phyloP scores from a whole-genome alignment of 768 basidiomycete genomes.

The Boletus sp. region DNA sequence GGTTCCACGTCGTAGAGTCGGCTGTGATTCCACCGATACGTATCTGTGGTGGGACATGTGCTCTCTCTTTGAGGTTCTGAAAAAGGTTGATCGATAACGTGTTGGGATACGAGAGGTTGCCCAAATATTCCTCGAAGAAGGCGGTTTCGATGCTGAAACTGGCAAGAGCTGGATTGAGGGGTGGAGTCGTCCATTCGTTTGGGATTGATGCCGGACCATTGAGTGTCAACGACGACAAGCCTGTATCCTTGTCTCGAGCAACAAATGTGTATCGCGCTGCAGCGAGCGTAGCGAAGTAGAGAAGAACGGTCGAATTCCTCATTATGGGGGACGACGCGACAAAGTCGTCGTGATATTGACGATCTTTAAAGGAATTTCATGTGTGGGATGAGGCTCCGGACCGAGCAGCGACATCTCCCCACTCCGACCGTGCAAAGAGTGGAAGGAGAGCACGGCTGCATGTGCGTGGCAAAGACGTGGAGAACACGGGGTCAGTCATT shows the following conservation, averaged over 20 bases:
- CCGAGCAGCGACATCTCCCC: not conserved
- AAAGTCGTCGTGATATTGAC: not conserved
- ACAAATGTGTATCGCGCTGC: constrained; percentile 11
- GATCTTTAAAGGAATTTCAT: not conserved
- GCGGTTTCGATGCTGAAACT: constrained; percentile 57
- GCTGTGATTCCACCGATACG: constrained; percentile 55
- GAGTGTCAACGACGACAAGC: constrained; percentile 31
- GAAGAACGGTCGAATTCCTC: not conserved
- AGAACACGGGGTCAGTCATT: not conserved
- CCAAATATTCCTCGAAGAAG: constrained; percentile 49
- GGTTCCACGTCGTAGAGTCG: constrained; percentile 49
- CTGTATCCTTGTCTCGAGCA: not conserved
- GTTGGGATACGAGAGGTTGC: constrained; percentile 44
- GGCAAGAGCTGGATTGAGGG: constrained; percentile 42
- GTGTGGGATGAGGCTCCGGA: constrained; percentile 2
- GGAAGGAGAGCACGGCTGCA: not conserved
- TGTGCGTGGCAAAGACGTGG: not conserved
- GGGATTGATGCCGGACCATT: constrained; percentile 42
- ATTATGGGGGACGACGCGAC: constrained; percentile 3
- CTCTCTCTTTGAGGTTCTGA: constrained; percentile 43
- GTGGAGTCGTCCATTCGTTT: constrained; percentile 38
- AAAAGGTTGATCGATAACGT: constrained; percentile 42
- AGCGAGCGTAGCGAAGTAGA: constrained; percentile 2
- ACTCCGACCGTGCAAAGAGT: not conserved
- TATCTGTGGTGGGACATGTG: constrained; percentile 44